Conservation (phyloP, 2,329 filamentous ascomycete species). For the Colletotrichum sublineola region DNA sequence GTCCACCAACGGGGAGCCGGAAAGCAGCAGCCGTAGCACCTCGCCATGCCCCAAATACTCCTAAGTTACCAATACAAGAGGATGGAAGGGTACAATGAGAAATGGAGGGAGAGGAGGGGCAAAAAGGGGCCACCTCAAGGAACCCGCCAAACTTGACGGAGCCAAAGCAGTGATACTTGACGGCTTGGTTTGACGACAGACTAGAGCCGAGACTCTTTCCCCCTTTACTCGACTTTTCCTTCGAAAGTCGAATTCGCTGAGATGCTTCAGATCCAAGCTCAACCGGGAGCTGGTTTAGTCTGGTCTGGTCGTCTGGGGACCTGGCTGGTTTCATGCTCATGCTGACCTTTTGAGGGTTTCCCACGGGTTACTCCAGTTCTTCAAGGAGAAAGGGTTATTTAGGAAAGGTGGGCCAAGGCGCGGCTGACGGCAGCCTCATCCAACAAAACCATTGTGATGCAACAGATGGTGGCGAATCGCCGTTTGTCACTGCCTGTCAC, state of each 20-base stretch:
- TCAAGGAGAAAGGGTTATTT: not conserved
- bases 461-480: constrained; percentile 25
- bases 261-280: constrained; percentile 22
- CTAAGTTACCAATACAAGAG: constrained; percentile 14
- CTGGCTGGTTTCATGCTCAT: constrained; percentile 18
- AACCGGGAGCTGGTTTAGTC: constrained; percentile 5
- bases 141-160: constrained; percentile 32
- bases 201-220: constrained; percentile 31
- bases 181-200: not conserved
- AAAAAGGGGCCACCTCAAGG: constrained; percentile 32
- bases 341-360: constrained; percentile 29
- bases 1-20: constrained; percentile 32
- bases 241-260: constrained; percentile 4
- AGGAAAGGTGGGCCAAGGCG: constrained; percentile 6
- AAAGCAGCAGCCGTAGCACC: constrained; percentile 27
- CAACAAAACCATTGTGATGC: constrained; percentile 39
- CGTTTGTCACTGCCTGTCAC: constrained; percentile 16
- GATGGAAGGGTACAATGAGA: constrained; percentile 13
- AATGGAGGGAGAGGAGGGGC: constrained; percentile 33
- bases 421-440: constrained; percentile 13
- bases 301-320: not conserved
- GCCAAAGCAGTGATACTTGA: constrained; percentile 30
- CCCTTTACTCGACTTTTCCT: not conserved
- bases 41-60: constrained; percentile 9
- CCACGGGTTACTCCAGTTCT: constrained; percentile 31